A percentile compares a stretch with the other conserved stretches of the same genome.
Evolutionary conservation across 495 filamentous ascomycete species (phyloP).

Genomic region (Penicillium egyptiacum): DNA sequence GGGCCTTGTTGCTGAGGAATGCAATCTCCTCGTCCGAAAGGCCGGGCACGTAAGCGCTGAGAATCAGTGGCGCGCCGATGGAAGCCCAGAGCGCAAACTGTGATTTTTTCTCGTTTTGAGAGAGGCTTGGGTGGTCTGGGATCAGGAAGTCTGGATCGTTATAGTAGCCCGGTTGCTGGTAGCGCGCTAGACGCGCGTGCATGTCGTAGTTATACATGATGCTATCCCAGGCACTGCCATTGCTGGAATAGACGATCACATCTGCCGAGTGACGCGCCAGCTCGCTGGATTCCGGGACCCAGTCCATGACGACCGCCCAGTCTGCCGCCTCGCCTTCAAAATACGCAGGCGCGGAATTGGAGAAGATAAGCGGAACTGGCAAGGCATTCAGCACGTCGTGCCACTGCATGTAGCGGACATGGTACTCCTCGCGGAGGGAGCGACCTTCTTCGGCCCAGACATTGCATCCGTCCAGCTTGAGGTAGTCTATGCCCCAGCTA

Average conservation of each 20-base stretch:
- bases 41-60: conserved; percentile 42
- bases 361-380: conserved; percentile 41
- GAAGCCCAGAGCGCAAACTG: conserved; percentile 47
- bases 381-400: conserved; percentile 34
- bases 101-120: conserved; percentile 37
- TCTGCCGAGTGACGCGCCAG: conserved; percentile 46
- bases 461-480: conserved; percentile 46
- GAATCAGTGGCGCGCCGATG: conserved; percentile 41
- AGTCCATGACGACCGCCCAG: conserved; percentile 44
- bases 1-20: conserved; percentile 36
- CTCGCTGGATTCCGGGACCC: conserved; percentile 38
- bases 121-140: conserved; percentile 39
- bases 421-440: conserved; percentile 32
- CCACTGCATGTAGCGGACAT: conserved; percentile 35
- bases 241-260: conserved; percentile 36
- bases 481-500: conserved; percentile 44
- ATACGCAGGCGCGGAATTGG: conserved; percentile 44
- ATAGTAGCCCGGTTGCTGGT: conserved; percentile 44
- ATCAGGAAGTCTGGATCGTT: conserved; percentile 49
- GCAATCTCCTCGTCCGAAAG: conserved; percentile 33
- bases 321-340: conserved; percentile 38
- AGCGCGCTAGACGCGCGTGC: conserved; percentile 39
- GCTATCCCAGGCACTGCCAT: conserved; percentile 40
- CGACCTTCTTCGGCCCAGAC: conserved; percentile 28
- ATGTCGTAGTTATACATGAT: conserved; percentile 45